Base-by-base conservation (phyloP, 257 asterid species). In the Scutellaria barbata region DNA sequence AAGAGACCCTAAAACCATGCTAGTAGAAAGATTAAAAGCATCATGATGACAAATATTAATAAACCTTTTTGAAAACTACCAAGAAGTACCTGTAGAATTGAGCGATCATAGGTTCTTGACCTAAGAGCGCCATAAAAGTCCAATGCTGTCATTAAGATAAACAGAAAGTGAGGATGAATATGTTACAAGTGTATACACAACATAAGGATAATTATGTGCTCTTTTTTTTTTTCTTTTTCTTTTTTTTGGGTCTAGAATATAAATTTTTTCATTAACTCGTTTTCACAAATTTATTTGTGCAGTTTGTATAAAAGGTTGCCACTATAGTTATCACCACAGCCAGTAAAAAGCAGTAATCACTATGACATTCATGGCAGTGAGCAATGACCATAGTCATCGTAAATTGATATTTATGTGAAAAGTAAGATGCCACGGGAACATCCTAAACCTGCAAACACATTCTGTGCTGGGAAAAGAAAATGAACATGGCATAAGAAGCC, bases 121-220 rank as follows among this genome's bases (percentile, higher is more conserved):
- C 98, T 84, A 64, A 93, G 79, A 75, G 98, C 97, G 60, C 98
- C 97, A 79, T 87, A 93, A 75, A 93, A 90, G 74, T 93, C 98
- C 90, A 93, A 80, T 50, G 98, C 97, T 93, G 92, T 76, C 79
- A 79, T 52, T 7, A 14, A 69, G 61, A 67, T 37, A 57, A 58
- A 60, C 64, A 79, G 41, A 66, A 42, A 50, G 68, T 72, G 17
- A 51, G 35, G 43, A 13, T 20, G 39, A 56, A 40, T 72, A 52
- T 17, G 20, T 55, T 30, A 20, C 11, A 45, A 55, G 55, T 7
- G 8, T 5, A 50, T 14, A 22, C 6, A 10, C 7, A 35, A 12
- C 8, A 22, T 7, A 45, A 2, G 43, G 35, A 68, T n/a, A 47
- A n/a, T 25, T 41, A 2, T 47, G 25, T 63, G 4, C 18, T 50